Percentiles rank a stretch among this genome's conserved stretches.
phyloP scores from a whole-genome alignment of 345 rosid species.

The Hypericum androsaemum region DNA sequence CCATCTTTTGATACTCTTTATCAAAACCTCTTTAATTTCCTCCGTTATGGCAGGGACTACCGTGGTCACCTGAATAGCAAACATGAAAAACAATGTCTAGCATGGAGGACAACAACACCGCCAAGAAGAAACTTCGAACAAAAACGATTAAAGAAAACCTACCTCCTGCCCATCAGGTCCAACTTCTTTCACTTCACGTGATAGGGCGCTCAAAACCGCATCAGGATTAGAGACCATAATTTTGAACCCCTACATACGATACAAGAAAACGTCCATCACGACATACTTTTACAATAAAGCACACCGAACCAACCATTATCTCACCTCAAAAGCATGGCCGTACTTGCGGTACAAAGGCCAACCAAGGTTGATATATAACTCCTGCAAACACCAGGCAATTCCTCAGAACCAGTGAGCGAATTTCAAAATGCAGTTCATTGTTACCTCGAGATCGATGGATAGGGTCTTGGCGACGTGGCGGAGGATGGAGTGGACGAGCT shows the following conservation, averaged over 20 bases:
- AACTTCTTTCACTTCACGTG: constrained; percentile 73
- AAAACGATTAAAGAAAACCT: constrained; percentile 2
- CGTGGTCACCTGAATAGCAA: constrained; percentile 46
- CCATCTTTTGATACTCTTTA: constrained; percentile 81
- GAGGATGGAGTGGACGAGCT: constrained; percentile 97
- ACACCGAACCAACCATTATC: constrained; percentile 5
- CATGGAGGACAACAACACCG: neutral
- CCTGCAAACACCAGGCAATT: too few relatives aligned
- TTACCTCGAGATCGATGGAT: constrained; percentile 73
- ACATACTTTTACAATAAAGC: constrained; percentile 3
- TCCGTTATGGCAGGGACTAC: constrained; percentile 80
- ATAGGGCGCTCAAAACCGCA: constrained; percentile 63
- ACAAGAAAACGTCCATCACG: neutral
- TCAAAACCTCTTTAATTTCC: constrained; percentile 76
- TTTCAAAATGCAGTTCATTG: too few relatives aligned
- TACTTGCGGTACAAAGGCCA: constrained; percentile 94
- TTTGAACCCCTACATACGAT: constrained; percentile 74
- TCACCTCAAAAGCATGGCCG: constrained; percentile 97
- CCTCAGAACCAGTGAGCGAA: too few relatives aligned
- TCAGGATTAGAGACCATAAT: constrained; percentile 86
- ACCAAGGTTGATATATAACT: constrained; percentile 66
- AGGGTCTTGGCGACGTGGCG: constrained; percentile 93
- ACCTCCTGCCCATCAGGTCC: constrained; percentile 95
- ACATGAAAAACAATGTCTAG: constrained; percentile 8
- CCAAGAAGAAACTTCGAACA: neutral